Evolutionary conservation across 495 filamentous ascomycete species (phyloP).

Genomic region (Neurospora tetraspora): DNA sequence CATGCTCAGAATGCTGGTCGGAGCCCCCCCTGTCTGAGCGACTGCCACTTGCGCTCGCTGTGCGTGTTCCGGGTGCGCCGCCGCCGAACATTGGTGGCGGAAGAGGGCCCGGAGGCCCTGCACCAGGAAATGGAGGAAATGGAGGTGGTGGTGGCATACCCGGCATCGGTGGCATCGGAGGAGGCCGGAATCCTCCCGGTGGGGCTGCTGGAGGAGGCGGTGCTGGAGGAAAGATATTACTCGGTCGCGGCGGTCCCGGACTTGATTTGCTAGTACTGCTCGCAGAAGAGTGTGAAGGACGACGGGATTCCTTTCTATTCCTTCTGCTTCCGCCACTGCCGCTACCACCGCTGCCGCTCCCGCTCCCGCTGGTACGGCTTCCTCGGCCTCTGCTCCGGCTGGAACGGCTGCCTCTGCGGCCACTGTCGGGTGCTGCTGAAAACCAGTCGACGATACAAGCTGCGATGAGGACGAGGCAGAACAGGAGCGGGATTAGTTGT

Average conservation of each 20-base stretch:
- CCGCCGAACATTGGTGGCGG: neutral
- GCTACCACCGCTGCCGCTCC: neutral
- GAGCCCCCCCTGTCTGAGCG: neutral
- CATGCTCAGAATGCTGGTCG: neutral
- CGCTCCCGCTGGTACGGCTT: neutral
- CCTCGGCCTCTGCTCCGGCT: neutral
- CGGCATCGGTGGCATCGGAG: neutral
- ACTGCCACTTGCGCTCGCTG: neutral
- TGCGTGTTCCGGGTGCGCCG: neutral
- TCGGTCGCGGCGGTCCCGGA: neutral
- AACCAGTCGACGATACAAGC: conserved; percentile 4
- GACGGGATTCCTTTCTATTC: neutral
- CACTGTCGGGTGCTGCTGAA: neutral
- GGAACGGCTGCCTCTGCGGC: neutral
- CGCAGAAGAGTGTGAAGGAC: neutral
- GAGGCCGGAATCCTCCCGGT: neutral
- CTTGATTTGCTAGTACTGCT: neutral
- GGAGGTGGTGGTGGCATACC: neutral
- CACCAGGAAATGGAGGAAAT: neutral
- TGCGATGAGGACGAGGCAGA: conserved; percentile 10
- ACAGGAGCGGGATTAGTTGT: conserved; percentile 29
- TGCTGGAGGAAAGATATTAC: neutral
- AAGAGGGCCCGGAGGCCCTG: neutral
- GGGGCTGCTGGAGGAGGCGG: neutral
- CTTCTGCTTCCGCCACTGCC: neutral